Evolutionary conservation across 257 asterid species (phyloP).

Genomic region (Solanum chmielewskii): DNA sequence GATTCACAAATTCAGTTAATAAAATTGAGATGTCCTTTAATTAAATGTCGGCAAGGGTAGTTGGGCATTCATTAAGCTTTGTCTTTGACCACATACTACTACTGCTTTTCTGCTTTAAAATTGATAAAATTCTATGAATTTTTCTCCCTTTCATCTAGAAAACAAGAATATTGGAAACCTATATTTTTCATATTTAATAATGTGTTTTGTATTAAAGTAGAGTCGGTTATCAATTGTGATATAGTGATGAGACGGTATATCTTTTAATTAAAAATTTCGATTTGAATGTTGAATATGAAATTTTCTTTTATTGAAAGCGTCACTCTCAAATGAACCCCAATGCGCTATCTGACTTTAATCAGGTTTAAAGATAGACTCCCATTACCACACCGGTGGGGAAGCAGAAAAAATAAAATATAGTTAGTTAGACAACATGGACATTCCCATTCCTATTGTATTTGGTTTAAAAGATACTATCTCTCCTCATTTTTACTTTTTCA

Average conservation of each 20-base stretch:
- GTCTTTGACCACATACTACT: neutral
- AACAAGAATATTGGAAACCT: neutral
- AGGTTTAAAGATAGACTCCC: neutral
- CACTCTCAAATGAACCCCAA: fast-evolving
- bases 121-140: neutral
- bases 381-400: too few species aligned
- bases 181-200: neutral
- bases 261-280: too few species aligned
- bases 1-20: too few species aligned
- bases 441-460: neutral
- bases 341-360: too few species aligned
- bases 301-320: fast-evolving
- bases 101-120: neutral
- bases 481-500: neutral
- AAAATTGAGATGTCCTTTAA: neutral
- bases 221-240: too few species aligned
- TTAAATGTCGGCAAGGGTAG: neutral
- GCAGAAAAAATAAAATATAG: too few species aligned
- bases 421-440: neutral
- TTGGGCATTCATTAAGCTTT: neutral
- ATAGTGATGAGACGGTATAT: too few species aligned
- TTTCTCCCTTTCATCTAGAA: neutral
- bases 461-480: neutral
- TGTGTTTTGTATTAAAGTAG: neutral
- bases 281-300: too few species aligned